Base-by-base conservation (phyloP, 768 basidiomycete genomes). In the Dendrothele bispora region DNA sequence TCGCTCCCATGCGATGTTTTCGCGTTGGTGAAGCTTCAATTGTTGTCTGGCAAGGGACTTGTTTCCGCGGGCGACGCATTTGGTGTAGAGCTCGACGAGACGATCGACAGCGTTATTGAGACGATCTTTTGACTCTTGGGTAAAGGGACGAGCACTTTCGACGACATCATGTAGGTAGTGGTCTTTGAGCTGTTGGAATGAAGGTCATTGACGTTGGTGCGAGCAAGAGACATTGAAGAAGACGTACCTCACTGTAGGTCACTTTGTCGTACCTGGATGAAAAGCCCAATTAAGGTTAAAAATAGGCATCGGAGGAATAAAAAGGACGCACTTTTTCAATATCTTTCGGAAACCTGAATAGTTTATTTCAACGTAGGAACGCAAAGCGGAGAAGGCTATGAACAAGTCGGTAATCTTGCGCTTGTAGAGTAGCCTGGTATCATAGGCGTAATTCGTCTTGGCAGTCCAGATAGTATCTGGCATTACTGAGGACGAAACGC, bases 1-100 rank as follows among this genome's bases (percentile, higher is more conserved):
- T 26, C 97, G 82, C 60, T 98, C 95, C 84, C 95, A 95, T 3
- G 95, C 95, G 52, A 95, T 88, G 61, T 92, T 88, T 66, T 98
- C 94, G 17, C 92, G 83, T 48, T 95, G 85, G 62, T 95, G 84
- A 14, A 92, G 75, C 52, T 84, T 83, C 37, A 99, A 79, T 61
- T 95, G 90, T 54, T 89, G 84, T 35, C 82, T 77, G 0, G 95
- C 95, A 15, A 78, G 61, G 2, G 72, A 65, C 18, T 68, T 58
- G 64, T 98, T 88, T 7, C 84, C 88, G 2, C 73, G 75, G 0
- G 89, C 84, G 24, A 95, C 88, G 53, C 95, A 92, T 56, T 88
- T 86, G 18, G 93, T 77, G 62, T 97, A 98, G 12, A 95, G 66
- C 15, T 80, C 75, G 18, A 88, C 64, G 14, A 98, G 78, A 6